Percentiles rank a stretch among this genome's conserved stretches.
These are phyloP conservation scores for Ampelomyces quisqualis DNA, from an alignment of 2,329 filamentous ascomycete species.

Conservation along the genomic window DNA sequence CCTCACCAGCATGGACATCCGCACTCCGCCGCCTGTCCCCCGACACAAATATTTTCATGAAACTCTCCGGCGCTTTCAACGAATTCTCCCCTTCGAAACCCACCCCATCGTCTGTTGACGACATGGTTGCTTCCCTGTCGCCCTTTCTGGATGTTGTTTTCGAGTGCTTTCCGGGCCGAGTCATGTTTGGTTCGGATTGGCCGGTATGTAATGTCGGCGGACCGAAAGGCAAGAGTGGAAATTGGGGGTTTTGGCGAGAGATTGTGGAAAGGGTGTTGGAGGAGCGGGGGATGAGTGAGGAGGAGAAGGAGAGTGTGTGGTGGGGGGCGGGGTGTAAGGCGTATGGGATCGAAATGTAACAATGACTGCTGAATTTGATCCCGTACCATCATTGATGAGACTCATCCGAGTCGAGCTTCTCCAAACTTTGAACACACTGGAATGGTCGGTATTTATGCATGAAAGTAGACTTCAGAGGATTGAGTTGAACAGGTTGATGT, in stretches of 20 bases:
- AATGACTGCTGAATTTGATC: background rate
- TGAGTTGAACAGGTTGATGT: no score
- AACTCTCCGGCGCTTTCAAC: slow-evolving; percentile 83
- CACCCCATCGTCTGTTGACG: slow-evolving; percentile 11
- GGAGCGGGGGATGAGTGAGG: slow-evolving; percentile 53
- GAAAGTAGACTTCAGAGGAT: no score
- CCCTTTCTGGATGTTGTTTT: slow-evolving; percentile 52
- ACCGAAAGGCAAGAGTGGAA: slow-evolving; percentile 52
- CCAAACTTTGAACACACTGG: no score
- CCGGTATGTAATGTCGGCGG: slow-evolving; percentile 78
- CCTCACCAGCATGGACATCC: slow-evolving; percentile 67
- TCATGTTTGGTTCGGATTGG: slow-evolving; percentile 95
- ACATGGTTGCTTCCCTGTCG: slow-evolving; percentile 23
- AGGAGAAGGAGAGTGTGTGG: slow-evolving; percentile 69
- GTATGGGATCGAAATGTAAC: slow-evolving; percentile 52
- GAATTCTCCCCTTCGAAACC: slow-evolving; percentile 60
- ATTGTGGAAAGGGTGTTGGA: slow-evolving; percentile 68
- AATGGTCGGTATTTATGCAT: no score
- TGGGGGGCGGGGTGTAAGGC: slow-evolving; percentile 69
- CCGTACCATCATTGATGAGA: background rate
- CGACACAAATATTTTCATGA: slow-evolving; percentile 73
- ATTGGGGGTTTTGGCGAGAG: slow-evolving; percentile 74
- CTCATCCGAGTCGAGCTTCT: background rate
- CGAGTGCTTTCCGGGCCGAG: slow-evolving; percentile 66
- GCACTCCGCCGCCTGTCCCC: slow-evolving; percentile 68